Evolutionary conservation across 345 rosid genomes (phyloP).

Genomic region (Eucalyptus pauciflora): DNA sequence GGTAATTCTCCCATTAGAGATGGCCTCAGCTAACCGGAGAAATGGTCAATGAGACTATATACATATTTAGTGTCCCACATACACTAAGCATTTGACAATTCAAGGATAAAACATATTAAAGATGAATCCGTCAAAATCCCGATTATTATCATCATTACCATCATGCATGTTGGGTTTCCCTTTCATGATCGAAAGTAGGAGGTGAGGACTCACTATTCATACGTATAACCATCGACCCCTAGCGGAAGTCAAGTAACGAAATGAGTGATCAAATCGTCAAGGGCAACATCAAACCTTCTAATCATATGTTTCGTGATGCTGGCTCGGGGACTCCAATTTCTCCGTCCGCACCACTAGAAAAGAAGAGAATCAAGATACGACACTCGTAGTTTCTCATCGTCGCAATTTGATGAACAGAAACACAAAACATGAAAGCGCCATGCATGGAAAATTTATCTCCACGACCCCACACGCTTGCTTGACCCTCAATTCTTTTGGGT

Average conservation of each 20-base stretch:
- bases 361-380: rapidly evolving
- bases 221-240: background rate
- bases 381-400: background rate
- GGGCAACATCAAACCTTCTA: background rate
- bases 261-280: background rate
- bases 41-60: background rate
- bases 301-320: background rate
- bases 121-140: background rate
- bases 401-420: background rate
- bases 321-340: background rate
- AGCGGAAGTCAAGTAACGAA: background rate
- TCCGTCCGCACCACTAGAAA: background rate
- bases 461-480: background rate
- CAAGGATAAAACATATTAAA: background rate
- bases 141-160: background rate
- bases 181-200: rapidly evolving
- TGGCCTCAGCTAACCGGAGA: background rate
- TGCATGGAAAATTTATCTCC: background rate
- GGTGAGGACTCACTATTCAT: background rate
- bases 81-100: background rate
- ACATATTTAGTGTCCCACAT: background rate
- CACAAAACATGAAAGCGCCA: background rate
- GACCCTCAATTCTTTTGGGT: background rate
- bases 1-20: no score
- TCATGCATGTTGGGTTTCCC: background rate